Percentiles rank a stretch among this genome's conserved stretches.
Evolutionary conservation across 2,329 filamentous ascomycete genomes (phyloP).

Genomic region (Colletotrichum destructivum): DNA sequence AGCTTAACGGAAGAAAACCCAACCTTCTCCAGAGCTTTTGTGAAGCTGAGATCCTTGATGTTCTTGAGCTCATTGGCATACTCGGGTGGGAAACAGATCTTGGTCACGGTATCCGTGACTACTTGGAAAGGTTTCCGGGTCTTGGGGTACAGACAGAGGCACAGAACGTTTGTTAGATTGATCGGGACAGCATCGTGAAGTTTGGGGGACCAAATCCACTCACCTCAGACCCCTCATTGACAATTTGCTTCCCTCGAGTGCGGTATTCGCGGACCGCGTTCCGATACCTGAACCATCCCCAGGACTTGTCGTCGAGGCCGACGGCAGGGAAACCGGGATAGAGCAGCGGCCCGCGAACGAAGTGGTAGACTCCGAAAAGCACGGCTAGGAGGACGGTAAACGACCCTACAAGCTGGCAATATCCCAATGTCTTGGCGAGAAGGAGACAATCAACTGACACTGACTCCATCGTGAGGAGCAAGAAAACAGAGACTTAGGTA

Average conservation of each 20-base stretch:
- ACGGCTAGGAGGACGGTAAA: background rate
- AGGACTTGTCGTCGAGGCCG: background rate
- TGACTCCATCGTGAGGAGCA: background rate
- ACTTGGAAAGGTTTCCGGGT: background rate
- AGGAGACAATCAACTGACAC: background rate
- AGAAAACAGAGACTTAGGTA: background rate
- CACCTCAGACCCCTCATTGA: background rate
- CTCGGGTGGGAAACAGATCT: background rate
- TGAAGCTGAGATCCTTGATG: background rate
- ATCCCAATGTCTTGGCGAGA: background rate
- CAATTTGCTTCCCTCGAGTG: background rate
- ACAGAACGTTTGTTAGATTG: background rate
- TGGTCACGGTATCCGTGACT: background rate
- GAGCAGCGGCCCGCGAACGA: background rate
- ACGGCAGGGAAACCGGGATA: background rate
- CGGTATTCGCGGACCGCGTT: background rate
- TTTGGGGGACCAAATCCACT: background rate
- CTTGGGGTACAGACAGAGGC: background rate
- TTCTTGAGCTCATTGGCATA: slow-evolving; percentile 4
- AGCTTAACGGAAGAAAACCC: background rate
- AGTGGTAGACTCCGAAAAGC: background rate
- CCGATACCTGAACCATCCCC: background rate
- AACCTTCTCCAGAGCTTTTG: background rate
- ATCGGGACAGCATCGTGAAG: background rate
- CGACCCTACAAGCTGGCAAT: background rate